Percentiles rank a stretch among this genome's conserved stretches.
phyloP scores from a whole-genome alignment of 352 stramenopile species.

The Phytophthora foliorum region DNA sequence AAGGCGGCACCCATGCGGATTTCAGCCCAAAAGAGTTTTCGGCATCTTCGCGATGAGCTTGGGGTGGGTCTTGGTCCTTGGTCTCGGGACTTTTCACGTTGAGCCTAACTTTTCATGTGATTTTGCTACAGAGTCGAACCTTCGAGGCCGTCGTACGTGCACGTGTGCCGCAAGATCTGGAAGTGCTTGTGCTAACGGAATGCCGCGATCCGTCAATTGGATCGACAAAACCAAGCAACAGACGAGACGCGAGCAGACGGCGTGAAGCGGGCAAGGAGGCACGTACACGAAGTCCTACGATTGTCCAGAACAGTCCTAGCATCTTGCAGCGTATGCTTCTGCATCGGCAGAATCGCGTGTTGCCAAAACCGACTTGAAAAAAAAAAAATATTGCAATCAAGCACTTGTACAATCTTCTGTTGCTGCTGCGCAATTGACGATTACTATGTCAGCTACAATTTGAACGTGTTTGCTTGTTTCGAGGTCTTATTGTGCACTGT shows the following conservation, averaged over 20 bases:
- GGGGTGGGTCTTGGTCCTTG: constrained; percentile 31
- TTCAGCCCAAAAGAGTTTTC: constrained; percentile 54
- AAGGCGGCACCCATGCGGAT: constrained; percentile 60
- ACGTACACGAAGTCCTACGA: constrained; percentile 2
- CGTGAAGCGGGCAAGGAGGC: neutral
- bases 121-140: constrained; percentile 10
- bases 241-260: constrained; percentile 1
- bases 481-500: too few relatives aligned
- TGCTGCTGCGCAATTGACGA: too few relatives aligned
- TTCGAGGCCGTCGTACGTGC: constrained; percentile 15
- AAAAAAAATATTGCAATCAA: neutral
- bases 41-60: constrained; percentile 49
- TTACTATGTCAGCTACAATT: too few relatives aligned
- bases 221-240: neutral
- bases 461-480: too few relatives aligned
- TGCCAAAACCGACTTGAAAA: constrained; percentile 25
- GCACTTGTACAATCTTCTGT: too few relatives aligned
- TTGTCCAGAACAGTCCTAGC: constrained; percentile 39
- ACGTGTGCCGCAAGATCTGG: constrained; percentile 6
- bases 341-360: constrained; percentile 64
- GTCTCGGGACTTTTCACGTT: neutral
- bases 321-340: constrained; percentile 72
- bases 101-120: neutral
- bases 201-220: neutral
- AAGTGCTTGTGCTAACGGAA: constrained; percentile 11